Evolutionary conservation across 225 moss, liverwort and hornwort genomes (phyloP).

Genomic region (Marchantia paleacea): DNA sequence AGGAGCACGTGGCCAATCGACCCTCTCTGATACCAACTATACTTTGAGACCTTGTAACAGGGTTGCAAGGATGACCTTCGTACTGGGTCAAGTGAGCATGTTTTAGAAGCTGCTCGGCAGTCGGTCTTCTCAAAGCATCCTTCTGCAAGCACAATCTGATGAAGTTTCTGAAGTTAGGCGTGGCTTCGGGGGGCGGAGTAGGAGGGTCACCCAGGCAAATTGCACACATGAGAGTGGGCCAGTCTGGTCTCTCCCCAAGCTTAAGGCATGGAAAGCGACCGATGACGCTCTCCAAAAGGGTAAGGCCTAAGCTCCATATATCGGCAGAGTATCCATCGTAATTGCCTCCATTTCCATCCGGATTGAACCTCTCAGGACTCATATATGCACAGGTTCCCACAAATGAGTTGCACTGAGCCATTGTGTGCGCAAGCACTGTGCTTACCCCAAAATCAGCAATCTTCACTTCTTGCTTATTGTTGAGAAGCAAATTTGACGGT

Average conservation of each 20-base stretch:
- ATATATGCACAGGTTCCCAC: conserved; percentile 97
- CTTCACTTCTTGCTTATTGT: conserved; percentile 86
- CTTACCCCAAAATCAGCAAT: conserved; percentile 96
- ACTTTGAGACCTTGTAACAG: conserved; percentile 49
- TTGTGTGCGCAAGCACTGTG: conserved; percentile 83
- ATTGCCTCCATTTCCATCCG: conserved; percentile 86
- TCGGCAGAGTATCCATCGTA: conserved; percentile 86
- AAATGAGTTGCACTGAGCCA: conserved; percentile 95
- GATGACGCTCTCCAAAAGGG: conserved; percentile 81
- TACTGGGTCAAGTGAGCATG: conserved; percentile 73
- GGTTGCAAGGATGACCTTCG: conserved; percentile 57
- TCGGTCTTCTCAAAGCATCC: conserved; percentile 65
- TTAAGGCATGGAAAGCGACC: conserved; percentile 86
- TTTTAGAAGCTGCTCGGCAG: conserved; percentile 63
- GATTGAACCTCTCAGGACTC: conserved; percentile 94
- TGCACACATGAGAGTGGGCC: conserved; percentile 87
- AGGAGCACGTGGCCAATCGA: background rate
- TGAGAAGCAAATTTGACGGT: conserved; percentile 85
- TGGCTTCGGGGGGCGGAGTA: conserved; percentile 69
- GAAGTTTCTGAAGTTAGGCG: conserved; percentile 81
- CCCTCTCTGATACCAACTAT: conserved; percentile 6
- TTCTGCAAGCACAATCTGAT: conserved; percentile 80
- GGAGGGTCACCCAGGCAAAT: conserved; percentile 91
- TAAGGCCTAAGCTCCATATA: conserved; percentile 93
- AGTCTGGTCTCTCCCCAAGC: conserved; percentile 84